Base-by-base conservation (phyloP, 2,329 filamentous ascomycete genomes). In the Epichloe hybrida region DNA sequence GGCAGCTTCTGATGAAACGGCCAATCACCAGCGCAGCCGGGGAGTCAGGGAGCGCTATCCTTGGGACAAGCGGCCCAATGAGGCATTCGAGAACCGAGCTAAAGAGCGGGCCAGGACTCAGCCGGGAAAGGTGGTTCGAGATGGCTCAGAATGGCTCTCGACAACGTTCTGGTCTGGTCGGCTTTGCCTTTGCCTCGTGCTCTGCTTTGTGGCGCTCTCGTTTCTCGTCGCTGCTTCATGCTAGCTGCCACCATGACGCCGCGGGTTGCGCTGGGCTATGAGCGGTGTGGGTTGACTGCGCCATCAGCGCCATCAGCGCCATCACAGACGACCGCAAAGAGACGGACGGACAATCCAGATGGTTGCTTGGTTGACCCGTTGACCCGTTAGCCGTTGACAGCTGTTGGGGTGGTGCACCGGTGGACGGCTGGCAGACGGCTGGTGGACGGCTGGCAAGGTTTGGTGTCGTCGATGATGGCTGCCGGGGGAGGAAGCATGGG, bases 51-150 rank as follows among this genome's bases (percentile, higher is more conserved):
- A 51, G 53, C 47, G 53, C 48, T 35, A 40, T 54, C 50, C 54
- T 65, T 64, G 65, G 68, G 65, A 65, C 61, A 61, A 66, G 59
- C 64, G 72, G 68, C 72, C 75, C 70, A 76, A 78, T 73, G 59
- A 63, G 68, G 72, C 64, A 72, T 64, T 63, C 59, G 61, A 68
- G 57, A 61, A 59, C 73, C 71, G 72, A 69, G 64, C 58, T 72
- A 75, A 65, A 61, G 65, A 66, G 61, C 64, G 59, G 66, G 61
- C 62, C 62, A 69, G 65, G 63, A 63, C 63, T 63, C 55, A 57
- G 58, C 66, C 64, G 63, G 66, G 62, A 63, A 40, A 27, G 27
- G 43, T 50, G 44, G 37, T 35, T 48, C 23, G n/a, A 34, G 23
- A 15, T 13, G 27, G 12, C 12, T 23, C 46, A 12, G 5, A 15